These are phyloP conservation scores for Coemansia sp. DNA, from an alignment of 192 early-diverging fungal species.

Conservation along the genomic window DNA sequence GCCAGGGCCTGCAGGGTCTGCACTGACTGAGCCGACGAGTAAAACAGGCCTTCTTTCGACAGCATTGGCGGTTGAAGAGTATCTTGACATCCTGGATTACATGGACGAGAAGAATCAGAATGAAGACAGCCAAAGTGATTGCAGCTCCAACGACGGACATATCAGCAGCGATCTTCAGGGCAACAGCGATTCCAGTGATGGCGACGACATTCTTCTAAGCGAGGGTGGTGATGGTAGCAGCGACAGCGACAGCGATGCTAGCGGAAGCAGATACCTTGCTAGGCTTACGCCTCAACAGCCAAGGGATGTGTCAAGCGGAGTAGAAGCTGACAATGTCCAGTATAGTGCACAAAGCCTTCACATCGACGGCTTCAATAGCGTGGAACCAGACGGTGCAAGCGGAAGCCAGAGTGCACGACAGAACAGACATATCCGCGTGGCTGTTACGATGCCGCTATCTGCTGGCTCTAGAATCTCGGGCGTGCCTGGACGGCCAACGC, in stretches of 20 bases:
- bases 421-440: neutral
- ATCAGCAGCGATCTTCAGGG: conserved; percentile 49
- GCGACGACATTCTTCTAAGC: conserved; percentile 23
- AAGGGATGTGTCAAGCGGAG: neutral
- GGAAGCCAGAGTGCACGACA: neutral
- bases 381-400: neutral
- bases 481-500: conserved; percentile 22
- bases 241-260: conserved; percentile 26
- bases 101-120: conserved; percentile 24
- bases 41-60: neutral
- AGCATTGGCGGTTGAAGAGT: conserved; percentile 31
- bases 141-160: conserved; percentile 38
- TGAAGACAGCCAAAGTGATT: neutral
- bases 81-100: conserved; percentile 48
- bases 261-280: conserved; percentile 38
- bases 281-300: conserved; percentile 13
- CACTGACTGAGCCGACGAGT: neutral
- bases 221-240: conserved; percentile 10
- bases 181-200: conserved; percentile 29
- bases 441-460: conserved; percentile 1
- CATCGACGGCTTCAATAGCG: neutral
- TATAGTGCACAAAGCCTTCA: neutral
- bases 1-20: neutral
- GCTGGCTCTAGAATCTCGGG: conserved; percentile 5
- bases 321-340: neutral